phyloP scores from a whole-genome alignment of 441 rosid genomes.

The Erysimum pusillum region DNA sequence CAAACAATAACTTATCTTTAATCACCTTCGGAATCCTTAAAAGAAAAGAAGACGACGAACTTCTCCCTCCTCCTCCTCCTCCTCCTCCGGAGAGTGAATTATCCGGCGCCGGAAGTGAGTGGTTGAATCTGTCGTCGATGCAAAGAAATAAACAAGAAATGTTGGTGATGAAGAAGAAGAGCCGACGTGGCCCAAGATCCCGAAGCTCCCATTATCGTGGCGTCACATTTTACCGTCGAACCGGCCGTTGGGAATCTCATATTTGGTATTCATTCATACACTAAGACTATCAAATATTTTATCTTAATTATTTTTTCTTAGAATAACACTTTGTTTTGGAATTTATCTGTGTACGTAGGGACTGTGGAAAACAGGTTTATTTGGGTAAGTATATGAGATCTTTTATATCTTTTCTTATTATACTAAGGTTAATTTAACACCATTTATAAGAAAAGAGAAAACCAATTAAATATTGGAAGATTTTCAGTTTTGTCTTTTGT shows the following conservation, averaged over 20 bases:
- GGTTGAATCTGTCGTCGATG: conserved; percentile 65
- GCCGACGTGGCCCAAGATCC: conserved; percentile 70
- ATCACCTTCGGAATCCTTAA: conserved; percentile 52
- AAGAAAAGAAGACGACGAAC: conserved; percentile 49
- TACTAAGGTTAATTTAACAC: not conserved
- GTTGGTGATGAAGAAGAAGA: conserved; percentile 53
- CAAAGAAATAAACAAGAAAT: conserved; percentile 40
- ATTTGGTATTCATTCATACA: conserved; percentile 54
- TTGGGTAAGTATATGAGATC: conserved; percentile 52
- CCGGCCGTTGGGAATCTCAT: conserved; percentile 79
- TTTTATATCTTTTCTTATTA: not conserved
- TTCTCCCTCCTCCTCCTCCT: conserved; percentile 53
- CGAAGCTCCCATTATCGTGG: conserved; percentile 72
- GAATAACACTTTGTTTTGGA: conserved; percentile 22
- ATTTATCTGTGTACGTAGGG: conserved; percentile 51
- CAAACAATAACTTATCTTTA: conserved; percentile 52
- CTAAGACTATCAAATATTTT: not conserved
- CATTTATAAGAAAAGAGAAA: not conserved
- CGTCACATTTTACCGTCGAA: conserved; percentile 70
- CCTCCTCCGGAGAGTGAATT: conserved; percentile 43
- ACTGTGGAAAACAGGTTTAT: conserved; percentile 72
- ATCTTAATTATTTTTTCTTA: not conserved
- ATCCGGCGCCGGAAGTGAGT: conserved; percentile 39
- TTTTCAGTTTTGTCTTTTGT: conserved; percentile 37
- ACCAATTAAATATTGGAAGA: not conserved